These are phyloP conservation scores for Fusarium caatingaense DNA, from an alignment of 2,329 filamentous ascomycete species.

Conservation along the genomic window DNA sequence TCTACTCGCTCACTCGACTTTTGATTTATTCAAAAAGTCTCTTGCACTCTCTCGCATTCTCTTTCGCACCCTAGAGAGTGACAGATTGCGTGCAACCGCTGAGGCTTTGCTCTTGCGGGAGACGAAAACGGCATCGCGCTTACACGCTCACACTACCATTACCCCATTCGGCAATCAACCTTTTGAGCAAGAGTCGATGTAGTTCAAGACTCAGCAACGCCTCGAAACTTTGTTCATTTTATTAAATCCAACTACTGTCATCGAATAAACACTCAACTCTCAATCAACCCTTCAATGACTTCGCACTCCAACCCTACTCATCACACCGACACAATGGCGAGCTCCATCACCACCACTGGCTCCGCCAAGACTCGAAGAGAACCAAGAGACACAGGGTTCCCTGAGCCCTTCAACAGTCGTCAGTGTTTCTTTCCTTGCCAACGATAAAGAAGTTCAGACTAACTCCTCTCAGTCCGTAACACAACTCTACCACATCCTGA, in stretches of 20 bases:
- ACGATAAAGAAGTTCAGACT: not conserved
- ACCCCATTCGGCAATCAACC: slow-evolving; percentile 36
- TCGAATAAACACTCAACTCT: not conserved
- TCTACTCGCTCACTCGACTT: not conserved
- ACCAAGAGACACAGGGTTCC: slow-evolving; percentile 62
- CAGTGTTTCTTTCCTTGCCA: slow-evolving; percentile 39
- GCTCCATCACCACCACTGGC: slow-evolving; percentile 42
- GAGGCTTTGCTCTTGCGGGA: slow-evolving; percentile 33
- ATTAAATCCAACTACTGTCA: not conserved
- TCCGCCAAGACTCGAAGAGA: slow-evolving; percentile 41
- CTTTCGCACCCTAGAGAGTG: not conserved
- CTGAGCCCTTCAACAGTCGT: slow-evolving; percentile 62
- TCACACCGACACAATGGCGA: slow-evolving; percentile 46
- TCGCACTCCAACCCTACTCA: slow-evolving; percentile 23
- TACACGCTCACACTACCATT: slow-evolving; percentile 44
- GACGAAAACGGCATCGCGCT: slow-evolving; percentile 44
- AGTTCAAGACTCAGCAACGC: slow-evolving; percentile 28
- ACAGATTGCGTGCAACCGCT: slow-evolving; percentile 24
- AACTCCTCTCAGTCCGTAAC: slow-evolving; percentile 58
- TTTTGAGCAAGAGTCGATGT: slow-evolving; percentile 30
- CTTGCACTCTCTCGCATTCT: slow-evolving; percentile 1
- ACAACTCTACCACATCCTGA: slow-evolving; percentile 72
- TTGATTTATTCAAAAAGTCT: slow-evolving; percentile 15
- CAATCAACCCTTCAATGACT: slow-evolving; percentile 13
- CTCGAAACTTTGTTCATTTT: slow-evolving; percentile 5